Evolutionary conservation across 208 protist genomes (phyloP).

Genomic region (Angomonas deanei): DNA sequence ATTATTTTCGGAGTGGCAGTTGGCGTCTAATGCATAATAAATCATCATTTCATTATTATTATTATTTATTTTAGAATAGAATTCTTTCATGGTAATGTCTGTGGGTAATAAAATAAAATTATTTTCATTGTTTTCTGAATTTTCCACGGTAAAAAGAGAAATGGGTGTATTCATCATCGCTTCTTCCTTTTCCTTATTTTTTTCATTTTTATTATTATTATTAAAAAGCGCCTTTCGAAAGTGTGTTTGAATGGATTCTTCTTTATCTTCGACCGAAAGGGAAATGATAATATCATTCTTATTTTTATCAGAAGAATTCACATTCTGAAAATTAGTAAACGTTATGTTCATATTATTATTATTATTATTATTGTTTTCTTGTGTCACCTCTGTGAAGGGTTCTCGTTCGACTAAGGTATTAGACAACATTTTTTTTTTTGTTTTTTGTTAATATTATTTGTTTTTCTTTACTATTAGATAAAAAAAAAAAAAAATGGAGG

Average conservation of each 20-base stretch:
- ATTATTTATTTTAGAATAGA: neutral
- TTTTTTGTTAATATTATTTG: too few species aligned
- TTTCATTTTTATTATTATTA: slow-evolving; percentile 4
- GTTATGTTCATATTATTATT: neutral
- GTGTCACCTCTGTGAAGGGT: too few species aligned
- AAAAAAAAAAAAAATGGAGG: too few species aligned
- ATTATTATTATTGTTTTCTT: slow-evolving; percentile 1
- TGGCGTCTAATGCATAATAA: neutral
- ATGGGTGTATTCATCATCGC: neutral
- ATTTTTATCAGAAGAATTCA: neutral
- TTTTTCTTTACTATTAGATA: too few species aligned
- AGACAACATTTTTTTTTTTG: too few species aligned
- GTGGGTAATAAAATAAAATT: neutral
- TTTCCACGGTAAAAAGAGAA: neutral
- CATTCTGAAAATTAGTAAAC: neutral
- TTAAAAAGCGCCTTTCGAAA: too few species aligned
- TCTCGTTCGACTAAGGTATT: too few species aligned
- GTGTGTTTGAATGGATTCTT: too few species aligned
- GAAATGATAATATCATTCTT: neutral
- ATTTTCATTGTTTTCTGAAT: neutral
- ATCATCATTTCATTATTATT: neutral
- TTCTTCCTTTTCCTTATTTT: neutral
- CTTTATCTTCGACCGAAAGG: too few species aligned
- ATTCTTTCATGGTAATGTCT: neutral
- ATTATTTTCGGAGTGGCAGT: neutral